These are phyloP conservation scores for Colletotrichum siamense DNA, from an alignment of 2,329 filamentous ascomycete genomes.

Conservation along the genomic window DNA sequence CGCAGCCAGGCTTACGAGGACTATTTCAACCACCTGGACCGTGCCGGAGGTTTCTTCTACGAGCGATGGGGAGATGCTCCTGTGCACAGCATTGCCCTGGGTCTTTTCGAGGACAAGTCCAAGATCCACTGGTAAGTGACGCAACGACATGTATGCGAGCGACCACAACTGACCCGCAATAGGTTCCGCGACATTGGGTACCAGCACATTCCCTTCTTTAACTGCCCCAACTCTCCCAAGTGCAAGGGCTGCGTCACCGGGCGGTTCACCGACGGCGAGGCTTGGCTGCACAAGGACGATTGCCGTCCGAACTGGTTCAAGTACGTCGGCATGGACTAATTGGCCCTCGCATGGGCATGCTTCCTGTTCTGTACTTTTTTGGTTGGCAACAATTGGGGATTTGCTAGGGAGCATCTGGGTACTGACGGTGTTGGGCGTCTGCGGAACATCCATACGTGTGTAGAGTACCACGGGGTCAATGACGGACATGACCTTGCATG, in stretches of 20 bases:
- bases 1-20: constrained; percentile 88
- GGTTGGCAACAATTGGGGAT: constrained; percentile 17
- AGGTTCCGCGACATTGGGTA: constrained; percentile 99
- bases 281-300: constrained; percentile 87
- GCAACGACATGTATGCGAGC: not conserved
- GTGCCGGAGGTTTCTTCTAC: constrained; percentile 96
- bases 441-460: constrained; percentile 19
- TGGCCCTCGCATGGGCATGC: not conserved
- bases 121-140: constrained; percentile 91
- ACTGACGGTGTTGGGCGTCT: constrained; percentile 20
- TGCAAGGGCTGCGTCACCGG: constrained; percentile 88
- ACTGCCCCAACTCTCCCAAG: constrained; percentile 96
- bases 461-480: constrained; percentile 19
- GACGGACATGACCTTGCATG: constrained; percentile 21
- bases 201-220: constrained; percentile 98
- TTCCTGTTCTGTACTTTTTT: constrained; percentile 13
- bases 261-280: constrained; percentile 86
- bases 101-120: constrained; percentile 87
- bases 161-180: constrained; percentile 14
- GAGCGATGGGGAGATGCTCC: constrained; percentile 98
- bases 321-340: constrained; percentile 80
- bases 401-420: constrained; percentile 18
- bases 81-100: constrained; percentile 92
- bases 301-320: constrained; percentile 98
- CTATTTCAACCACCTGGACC: constrained; percentile 95